A percentile compares a stretch with the other conserved stretches of the same genome.
These are phyloP conservation scores for Leccinum subgranulosum DNA, from an alignment of 768 basidiomycete species.

Conservation along the genomic window DNA sequence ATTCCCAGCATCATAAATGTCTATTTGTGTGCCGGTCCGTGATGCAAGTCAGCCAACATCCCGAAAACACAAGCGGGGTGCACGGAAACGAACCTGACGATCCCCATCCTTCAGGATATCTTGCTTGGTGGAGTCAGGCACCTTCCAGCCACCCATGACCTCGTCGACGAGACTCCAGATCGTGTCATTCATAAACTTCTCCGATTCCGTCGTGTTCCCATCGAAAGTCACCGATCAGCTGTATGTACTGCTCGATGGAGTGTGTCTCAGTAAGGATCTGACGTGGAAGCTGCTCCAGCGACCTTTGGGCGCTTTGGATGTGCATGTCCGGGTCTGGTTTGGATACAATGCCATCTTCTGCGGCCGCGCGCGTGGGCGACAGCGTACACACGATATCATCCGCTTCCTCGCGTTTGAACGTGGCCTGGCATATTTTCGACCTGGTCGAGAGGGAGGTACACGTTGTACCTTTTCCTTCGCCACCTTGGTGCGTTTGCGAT, in stretches of 20 bases:
- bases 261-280: conserved; percentile 37
- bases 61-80: not conserved
- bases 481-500: conserved; percentile 31
- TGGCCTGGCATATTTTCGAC: too few relatives aligned
- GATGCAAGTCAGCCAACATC: not conserved
- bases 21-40: conserved; percentile 19
- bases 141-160: conserved; percentile 29
- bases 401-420: too few relatives aligned
- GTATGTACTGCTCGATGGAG: conserved; percentile 41
- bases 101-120: conserved; percentile 44
- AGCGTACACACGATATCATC: too few relatives aligned
- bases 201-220: conserved; percentile 4
- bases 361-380: too few relatives aligned
- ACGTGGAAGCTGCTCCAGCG: conserved; percentile 38
- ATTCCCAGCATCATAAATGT: conserved; percentile 43
- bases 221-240: conserved; percentile 25
- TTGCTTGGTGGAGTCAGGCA: conserved; percentile 33
- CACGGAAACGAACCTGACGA: conserved; percentile 35
- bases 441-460: too few relatives aligned
- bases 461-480: conserved; percentile 6
- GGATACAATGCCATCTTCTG: too few relatives aligned
- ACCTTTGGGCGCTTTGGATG: conserved; percentile 21
- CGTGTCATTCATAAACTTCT: conserved; percentile 7
- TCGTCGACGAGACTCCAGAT: conserved; percentile 42
- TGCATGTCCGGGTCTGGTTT: not conserved